Conservation (phyloP, 129 eudicot genomes). For the Flaveria sonorensis region DNA sequence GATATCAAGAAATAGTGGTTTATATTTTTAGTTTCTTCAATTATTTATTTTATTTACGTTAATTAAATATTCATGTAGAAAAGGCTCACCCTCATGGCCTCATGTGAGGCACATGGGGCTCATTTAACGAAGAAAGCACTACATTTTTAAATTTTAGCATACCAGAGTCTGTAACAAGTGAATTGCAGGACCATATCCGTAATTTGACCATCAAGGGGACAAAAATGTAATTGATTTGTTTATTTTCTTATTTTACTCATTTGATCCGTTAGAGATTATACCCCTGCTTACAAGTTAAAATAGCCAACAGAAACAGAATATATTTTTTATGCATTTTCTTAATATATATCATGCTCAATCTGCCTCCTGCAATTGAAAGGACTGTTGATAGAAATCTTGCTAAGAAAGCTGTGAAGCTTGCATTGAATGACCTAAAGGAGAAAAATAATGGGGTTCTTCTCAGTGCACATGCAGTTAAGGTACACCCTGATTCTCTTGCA, state of each 20-base stretch:
- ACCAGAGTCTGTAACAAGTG: neutral
- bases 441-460: slow-evolving; percentile 71
- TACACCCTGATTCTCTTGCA: slow-evolving; percentile 26
- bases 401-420: slow-evolving; percentile 67
- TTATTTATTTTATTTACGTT: neutral
- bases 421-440: slow-evolving; percentile 73
- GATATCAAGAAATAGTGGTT: neutral
- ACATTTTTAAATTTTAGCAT: neutral
- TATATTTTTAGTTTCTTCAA: neutral
- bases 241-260: neutral
- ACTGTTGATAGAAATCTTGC: slow-evolving; percentile 46
- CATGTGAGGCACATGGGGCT: slow-evolving; percentile 1
- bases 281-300: neutral
- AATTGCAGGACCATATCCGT: neutral
- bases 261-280: neutral
- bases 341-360: slow-evolving; percentile 49
- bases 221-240: neutral
- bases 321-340: slow-evolving; percentile 40
- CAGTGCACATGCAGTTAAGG: slow-evolving; percentile 88
- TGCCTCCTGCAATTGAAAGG: slow-evolving; percentile 36
- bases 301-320: neutral
- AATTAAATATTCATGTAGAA: neutral
- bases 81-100: neutral
- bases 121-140: neutral
- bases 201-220: neutral